These are phyloP conservation scores for Delonix regia DNA, from an alignment of 306 rosid genomes.

Conservation along the genomic window DNA sequence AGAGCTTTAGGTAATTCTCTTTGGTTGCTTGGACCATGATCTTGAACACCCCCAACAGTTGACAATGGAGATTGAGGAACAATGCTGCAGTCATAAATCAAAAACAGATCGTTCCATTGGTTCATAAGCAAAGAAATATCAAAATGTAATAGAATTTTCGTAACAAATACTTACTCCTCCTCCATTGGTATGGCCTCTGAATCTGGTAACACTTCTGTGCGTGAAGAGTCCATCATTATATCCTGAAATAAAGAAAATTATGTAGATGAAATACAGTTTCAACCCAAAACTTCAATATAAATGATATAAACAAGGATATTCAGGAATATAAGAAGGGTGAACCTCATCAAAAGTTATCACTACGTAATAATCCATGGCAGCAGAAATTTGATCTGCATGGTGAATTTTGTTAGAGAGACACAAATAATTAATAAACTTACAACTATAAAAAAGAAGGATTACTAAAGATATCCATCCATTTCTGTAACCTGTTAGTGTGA, in stretches of 20 bases:
- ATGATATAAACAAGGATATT: background rate
- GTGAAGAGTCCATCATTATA: slow-evolving; percentile 37
- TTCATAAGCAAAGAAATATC: slow-evolving; percentile 10
- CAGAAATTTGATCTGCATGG: slow-evolving; percentile 66
- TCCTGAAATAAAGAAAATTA: slow-evolving; percentile 53
- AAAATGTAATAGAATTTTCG: slow-evolving; percentile 13
- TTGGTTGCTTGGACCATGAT: slow-evolving; percentile 39
- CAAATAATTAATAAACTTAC: slow-evolving; percentile 1
- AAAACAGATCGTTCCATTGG: slow-evolving; percentile 1
- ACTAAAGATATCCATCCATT: background rate
- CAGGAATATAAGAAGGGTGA: background rate
- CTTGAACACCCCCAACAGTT: slow-evolving; percentile 31
- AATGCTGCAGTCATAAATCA: slow-evolving; percentile 44
- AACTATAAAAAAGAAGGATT: background rate
- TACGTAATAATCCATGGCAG: slow-evolving; percentile 46
- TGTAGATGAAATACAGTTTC: slow-evolving; percentile 3
- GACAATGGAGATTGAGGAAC: slow-evolving; percentile 35
- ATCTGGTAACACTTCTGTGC: slow-evolving; percentile 39
- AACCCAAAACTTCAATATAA: slow-evolving; percentile 31
- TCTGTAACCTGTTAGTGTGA: slow-evolving; percentile 65
- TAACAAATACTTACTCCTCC: slow-evolving; percentile 54
- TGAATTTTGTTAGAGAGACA: slow-evolving; percentile 11
- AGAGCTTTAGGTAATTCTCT: slow-evolving; percentile 22
- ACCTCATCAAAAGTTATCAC: slow-evolving; percentile 80
- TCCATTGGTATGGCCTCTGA: slow-evolving; percentile 44